Conservation (phyloP, 163 green algal species). For the Scenedesmus sp. region DNA sequence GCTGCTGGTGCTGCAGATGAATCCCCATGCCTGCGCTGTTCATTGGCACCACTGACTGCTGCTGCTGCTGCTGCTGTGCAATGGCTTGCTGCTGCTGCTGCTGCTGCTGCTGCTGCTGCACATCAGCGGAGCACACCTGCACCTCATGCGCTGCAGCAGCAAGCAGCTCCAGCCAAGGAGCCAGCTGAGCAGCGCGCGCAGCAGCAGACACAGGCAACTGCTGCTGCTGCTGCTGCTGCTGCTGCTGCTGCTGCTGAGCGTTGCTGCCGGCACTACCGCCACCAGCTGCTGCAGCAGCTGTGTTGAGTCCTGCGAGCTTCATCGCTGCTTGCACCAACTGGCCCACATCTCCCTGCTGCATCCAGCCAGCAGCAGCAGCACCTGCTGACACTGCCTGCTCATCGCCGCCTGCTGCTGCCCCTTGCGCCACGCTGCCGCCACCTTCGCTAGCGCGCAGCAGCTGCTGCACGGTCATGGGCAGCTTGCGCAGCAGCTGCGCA, state of each 20-base stretch:
- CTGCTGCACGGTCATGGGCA: neutral
- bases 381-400: neutral
- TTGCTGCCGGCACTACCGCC: neutral
- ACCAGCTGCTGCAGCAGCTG: neutral
- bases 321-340: slow-evolving; percentile 31
- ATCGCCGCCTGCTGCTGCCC: neutral
- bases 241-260: slow-evolving; percentile 13
- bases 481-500: slow-evolving; percentile 17
- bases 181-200: slow-evolving; percentile 34
- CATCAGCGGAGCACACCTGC: neutral
- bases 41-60: neutral
- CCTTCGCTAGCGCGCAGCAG: neutral
- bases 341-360: slow-evolving; percentile 28
- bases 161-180: slow-evolving; percentile 44
- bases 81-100: neutral
- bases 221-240: slow-evolving; percentile 29
- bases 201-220: slow-evolving; percentile 1
- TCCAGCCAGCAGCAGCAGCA: slow-evolving; percentile 12
- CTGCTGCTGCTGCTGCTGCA: slow-evolving; percentile 5
- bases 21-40: neutral
- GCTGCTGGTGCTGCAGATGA: neutral
- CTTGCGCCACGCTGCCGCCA: neutral
- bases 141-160: slow-evolving; percentile 21
- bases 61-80: slow-evolving; percentile 11
- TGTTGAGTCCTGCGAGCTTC: slow-evolving; percentile 15